Conservation (phyloP, 768 basidiomycete genomes). For the Tylopilus sp. region DNA sequence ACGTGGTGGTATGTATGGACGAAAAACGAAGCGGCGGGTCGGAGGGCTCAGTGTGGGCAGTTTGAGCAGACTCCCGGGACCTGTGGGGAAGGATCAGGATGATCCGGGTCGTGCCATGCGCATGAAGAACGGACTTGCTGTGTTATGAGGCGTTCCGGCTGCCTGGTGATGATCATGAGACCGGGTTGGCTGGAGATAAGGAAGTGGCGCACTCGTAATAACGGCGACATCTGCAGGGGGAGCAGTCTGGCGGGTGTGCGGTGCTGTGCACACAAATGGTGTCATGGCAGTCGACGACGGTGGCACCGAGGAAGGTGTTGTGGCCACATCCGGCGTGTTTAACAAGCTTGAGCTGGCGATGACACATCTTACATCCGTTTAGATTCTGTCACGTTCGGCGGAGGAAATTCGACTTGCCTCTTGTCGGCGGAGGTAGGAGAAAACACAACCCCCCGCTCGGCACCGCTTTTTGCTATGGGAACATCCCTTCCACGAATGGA, state of each 20-base stretch:
- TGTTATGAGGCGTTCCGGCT: conserved; percentile 51
- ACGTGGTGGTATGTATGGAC: conserved; percentile 15
- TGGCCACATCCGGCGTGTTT: conserved; percentile 55
- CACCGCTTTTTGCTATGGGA: conserved; percentile 3
- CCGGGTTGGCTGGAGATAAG: background rate
- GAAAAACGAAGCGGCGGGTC: background rate
- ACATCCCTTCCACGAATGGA: background rate
- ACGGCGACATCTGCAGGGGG: conserved; percentile 48
- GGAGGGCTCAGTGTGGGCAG: conserved; percentile 27
- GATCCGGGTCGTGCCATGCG: no score
- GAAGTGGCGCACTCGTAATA: conserved; percentile 46
- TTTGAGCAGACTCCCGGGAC: conserved; percentile 37
- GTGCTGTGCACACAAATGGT: conserved; percentile 44
- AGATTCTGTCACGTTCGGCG: background rate
- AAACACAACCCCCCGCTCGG: conserved; percentile 1
- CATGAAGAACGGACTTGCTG: conserved; percentile 37
- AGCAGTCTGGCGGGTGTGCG: conserved; percentile 48
- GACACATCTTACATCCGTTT: conserved; percentile 49
- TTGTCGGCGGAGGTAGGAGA: conserved; percentile 57
- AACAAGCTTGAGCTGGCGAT: conserved; percentile 53
- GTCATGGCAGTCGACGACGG: conserved; percentile 51
- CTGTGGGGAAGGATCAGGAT: conserved; percentile 30
- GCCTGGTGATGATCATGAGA: conserved; percentile 30
- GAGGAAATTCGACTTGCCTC: conserved; percentile 17
- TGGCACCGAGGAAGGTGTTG: conserved; percentile 42